These are phyloP conservation scores for Cucurbita ficifolia DNA, from an alignment of 306 rosid species.

Conservation along the genomic window DNA sequence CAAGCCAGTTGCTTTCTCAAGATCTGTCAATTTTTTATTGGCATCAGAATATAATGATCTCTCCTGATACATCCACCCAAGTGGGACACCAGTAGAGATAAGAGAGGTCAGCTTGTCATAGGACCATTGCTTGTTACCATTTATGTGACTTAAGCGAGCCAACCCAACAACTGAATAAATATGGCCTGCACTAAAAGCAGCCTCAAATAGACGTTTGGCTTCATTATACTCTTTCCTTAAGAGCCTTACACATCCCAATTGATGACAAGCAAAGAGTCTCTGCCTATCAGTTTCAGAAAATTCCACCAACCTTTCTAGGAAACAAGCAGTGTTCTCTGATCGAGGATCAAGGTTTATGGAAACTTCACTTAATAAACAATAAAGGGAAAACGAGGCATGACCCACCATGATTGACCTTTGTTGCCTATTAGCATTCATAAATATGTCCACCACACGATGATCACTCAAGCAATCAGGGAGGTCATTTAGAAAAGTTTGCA, in stretches of 20 bases:
- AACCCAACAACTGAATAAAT: conserved; percentile 64
- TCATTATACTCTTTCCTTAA: conserved; percentile 64
- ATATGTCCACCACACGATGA: conserved; percentile 42
- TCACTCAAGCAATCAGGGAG: conserved; percentile 61
- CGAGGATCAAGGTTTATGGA: conserved; percentile 46
- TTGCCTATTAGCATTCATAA: conserved; percentile 42
- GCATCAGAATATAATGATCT: conserved; percentile 68
- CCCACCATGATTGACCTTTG: conserved; percentile 61
- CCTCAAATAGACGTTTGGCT: conserved; percentile 51
- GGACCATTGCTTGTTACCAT: conserved; percentile 49
- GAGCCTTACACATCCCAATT: conserved; percentile 59
- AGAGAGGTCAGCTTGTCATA: conserved; percentile 58
- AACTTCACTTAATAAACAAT: conserved; percentile 75
- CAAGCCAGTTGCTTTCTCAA: conserved; percentile 69
- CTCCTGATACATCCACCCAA: conserved; percentile 92
- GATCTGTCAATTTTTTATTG: conserved; percentile 55
- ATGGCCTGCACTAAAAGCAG: conserved; percentile 69
- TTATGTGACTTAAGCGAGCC: conserved; percentile 48
- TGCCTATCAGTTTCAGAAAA: conserved; percentile 58
- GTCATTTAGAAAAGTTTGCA: conserved; percentile 64
- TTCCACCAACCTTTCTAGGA: conserved; percentile 50
- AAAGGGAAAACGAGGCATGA: conserved; percentile 54
- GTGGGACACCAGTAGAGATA: conserved; percentile 36
- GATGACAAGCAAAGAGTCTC: conserved; percentile 54
- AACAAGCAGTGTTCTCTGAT: conserved; percentile 57